Evolutionary conservation across 345 rosid genomes (phyloP).

Genomic region (Carallia brachiata): DNA sequence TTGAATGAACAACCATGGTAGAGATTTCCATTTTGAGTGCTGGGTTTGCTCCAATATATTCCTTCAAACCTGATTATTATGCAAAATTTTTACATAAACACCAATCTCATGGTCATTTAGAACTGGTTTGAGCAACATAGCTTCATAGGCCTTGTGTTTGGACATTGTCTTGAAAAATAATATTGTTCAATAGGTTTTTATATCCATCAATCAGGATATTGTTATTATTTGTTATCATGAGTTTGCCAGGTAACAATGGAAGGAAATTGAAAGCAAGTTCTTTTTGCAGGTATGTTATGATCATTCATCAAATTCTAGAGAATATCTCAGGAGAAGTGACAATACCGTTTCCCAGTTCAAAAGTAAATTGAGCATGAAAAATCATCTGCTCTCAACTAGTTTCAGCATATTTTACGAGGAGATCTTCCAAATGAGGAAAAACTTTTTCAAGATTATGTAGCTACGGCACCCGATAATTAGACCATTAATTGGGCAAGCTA

Average conservation of each 20-base stretch:
- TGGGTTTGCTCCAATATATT: slow-evolving; percentile 92
- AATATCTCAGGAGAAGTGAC: no score
- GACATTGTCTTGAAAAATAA: neutral
- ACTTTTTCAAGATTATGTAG: no score
- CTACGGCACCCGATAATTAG: no score
- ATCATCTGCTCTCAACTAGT: no score
- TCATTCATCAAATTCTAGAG: no score
- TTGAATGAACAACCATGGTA: slow-evolving; percentile 51
- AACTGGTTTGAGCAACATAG: slow-evolving; percentile 1
- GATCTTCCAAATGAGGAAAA: no score
- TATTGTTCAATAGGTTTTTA: neutral
- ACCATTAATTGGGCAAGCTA: no score
- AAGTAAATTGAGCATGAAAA: no score
- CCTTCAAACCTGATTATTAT: slow-evolving; percentile 71
- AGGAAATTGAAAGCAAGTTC: neutral
- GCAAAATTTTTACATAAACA: slow-evolving; percentile 13
- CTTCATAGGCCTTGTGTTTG: neutral
- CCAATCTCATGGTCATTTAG: slow-evolving; percentile 8
- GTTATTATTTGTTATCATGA: neutral
- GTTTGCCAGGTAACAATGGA: neutral
- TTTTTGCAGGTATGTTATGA: no score
- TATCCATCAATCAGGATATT: neutral
- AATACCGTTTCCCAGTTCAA: no score
- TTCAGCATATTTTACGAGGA: no score
- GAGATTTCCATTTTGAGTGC: slow-evolving; percentile 56